Evolutionary conservation across 2,329 filamentous ascomycete genomes (phyloP).

Genomic region (Tolypocladium endophyticum): DNA sequence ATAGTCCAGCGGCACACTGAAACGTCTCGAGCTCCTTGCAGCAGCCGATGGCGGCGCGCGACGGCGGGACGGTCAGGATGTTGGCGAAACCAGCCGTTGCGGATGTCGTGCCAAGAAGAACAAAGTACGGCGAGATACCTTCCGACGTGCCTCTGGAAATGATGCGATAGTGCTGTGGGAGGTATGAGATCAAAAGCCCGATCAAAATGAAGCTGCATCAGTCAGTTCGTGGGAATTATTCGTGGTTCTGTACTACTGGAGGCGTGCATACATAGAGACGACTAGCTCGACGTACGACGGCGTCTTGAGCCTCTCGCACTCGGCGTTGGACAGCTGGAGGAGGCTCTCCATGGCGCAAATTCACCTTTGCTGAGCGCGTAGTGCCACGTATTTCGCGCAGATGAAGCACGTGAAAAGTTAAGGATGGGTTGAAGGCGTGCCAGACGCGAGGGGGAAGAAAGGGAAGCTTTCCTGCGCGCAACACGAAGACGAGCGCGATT

Average conservation of each 20-base stretch:
- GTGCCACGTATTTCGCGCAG: background rate
- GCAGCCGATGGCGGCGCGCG: conserved; percentile 72
- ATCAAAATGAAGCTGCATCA: conserved; percentile 58
- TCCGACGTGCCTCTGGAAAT: conserved; percentile 77
- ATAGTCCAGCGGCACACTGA: conserved; percentile 73
- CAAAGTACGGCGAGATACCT: conserved; percentile 90
- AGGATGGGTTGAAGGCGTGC: background rate
- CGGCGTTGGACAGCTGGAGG: conserved; percentile 2
- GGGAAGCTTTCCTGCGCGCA: background rate
- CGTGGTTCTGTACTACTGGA: background rate
- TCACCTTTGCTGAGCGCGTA: background rate
- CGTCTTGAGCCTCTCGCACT: conserved; percentile 40
- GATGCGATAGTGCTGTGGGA: conserved; percentile 91
- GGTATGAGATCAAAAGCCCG: conserved; percentile 84
- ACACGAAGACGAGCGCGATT: background rate
- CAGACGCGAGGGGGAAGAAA: background rate
- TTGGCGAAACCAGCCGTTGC: conserved; percentile 85
- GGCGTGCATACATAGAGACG: conserved; percentile 38
- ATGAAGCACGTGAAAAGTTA: background rate
- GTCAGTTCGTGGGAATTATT: background rate
- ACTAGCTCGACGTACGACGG: conserved; percentile 44
- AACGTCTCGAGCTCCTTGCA: conserved; percentile 72
- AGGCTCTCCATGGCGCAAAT: conserved; percentile 1
- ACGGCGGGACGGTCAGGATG: conserved; percentile 79
- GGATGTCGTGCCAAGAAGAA: conserved; percentile 86